Evolutionary conservation across 2,329 filamentous ascomycete species (phyloP).

Genomic region (Incumbomyces lentus): DNA sequence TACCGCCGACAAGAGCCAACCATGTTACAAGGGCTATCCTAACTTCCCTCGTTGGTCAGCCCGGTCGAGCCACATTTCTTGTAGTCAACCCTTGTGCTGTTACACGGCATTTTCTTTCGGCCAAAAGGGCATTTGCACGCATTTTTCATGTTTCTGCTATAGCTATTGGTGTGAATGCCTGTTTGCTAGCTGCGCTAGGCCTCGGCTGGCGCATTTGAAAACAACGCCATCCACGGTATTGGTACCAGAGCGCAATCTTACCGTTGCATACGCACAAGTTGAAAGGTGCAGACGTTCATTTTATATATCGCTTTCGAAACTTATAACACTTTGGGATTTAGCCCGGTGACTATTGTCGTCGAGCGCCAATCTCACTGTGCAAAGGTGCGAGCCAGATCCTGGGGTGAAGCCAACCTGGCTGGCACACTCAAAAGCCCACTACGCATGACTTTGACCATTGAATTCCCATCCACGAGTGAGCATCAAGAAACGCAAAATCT

Average conservation of each 20-base stretch:
- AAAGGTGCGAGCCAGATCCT: background rate
- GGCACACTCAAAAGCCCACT: background rate
- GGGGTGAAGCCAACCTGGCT: conserved; percentile 1
- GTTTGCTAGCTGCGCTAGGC: background rate
- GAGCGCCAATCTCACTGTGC: conserved; percentile 5
- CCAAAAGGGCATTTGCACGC: background rate
- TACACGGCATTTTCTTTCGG: background rate
- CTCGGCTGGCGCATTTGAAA: background rate
- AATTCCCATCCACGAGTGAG: conserved; percentile 1
- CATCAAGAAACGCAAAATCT: background rate
- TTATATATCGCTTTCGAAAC: background rate
- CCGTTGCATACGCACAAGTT: background rate
- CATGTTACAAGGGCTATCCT: conserved; percentile 6
- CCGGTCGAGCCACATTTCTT: conserved; percentile 2
- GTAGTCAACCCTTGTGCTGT: background rate
- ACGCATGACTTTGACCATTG: background rate
- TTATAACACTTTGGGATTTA: conserved; percentile 3
- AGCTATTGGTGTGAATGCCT: background rate
- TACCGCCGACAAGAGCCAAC: conserved; percentile 8
- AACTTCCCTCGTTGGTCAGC: conserved; percentile 9
- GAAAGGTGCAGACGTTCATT: background rate
- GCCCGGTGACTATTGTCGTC: conserved; percentile 3
- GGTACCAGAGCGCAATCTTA: background rate
- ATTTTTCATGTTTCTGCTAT: conserved; percentile 5
- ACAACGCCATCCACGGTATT: background rate